Base-by-base conservation (phyloP, 1,284 basidiomycete species). In the Amylostereum chailletii region DNA sequence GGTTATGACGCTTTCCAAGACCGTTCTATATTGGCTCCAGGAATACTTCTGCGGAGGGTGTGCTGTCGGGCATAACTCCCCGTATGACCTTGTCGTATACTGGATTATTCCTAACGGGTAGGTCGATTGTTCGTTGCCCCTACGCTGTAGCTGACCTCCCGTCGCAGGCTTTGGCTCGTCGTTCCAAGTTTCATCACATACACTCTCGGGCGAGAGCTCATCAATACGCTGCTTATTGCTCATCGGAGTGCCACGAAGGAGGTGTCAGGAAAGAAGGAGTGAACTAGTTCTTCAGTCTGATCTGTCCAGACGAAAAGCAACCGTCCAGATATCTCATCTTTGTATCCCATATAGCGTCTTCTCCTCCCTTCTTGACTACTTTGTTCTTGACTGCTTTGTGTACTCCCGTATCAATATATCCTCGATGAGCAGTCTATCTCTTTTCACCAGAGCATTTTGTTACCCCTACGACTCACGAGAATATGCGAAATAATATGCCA, bases 21-120 rank as follows among this genome's bases (percentile, higher is more conserved):
- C 92, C 1, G 64, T 81, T 3, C 73, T 94, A n/a, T 95, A 94
- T 65, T 81, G 79, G 74, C 62, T 74, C 5, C 83, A 90, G 61
- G 89, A 92, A 64, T 83, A 82, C 61, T 88, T 72, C 59, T 88
- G 86, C 62, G 72, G 72, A 26, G 75, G 71, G 29, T 92, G 90
- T 62, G 74, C 79, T 30, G 71, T 83, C 10, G 88, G 88, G 3
- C 92, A 94, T 63, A 94, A 94, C 62, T 61, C 70, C 34, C 53
- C 68, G 30, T 57, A 62, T 51, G 74, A 74, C 34, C 63, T 85
- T 34, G 54, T 88, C 42, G 58, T 82, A 41, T 76, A 81, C 52
- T 94, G 81, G 79, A 71, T 90, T 54, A 61, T 90, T 42, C 87
- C 90, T 0, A 93, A 93, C 56, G 85, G 81, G 88, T 86, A 59